Evolutionary conservation across 768 basidiomycete genomes (phyloP).

Genomic region (Boletus rubescentipes): DNA sequence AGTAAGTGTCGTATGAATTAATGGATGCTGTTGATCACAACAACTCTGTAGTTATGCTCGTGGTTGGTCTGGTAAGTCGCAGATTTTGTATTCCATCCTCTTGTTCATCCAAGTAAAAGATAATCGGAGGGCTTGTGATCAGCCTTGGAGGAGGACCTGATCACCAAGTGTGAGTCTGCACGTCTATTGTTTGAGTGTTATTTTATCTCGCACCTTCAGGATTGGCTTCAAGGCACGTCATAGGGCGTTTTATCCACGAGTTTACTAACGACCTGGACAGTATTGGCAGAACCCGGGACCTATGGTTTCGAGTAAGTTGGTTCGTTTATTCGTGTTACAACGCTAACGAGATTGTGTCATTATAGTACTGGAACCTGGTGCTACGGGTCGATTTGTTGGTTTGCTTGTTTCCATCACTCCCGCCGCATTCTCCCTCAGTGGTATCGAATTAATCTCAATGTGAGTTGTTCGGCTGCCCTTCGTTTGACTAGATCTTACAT

Average conservation of each 20-base stretch:
- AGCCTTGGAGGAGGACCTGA: constrained; percentile 59
- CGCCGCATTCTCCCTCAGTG: constrained; percentile 71
- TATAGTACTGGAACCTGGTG: constrained; percentile 22
- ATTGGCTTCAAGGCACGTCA: constrained; percentile 18
- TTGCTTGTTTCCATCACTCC: constrained; percentile 21
- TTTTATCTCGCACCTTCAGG: constrained; percentile 9
- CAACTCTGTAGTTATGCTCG: constrained; percentile 34
- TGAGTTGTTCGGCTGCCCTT: constrained; percentile 31
- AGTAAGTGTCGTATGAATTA: constrained; percentile 10
- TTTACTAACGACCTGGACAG: constrained; percentile 4
- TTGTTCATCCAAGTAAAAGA: constrained; percentile 14
- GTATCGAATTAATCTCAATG: constrained; percentile 75
- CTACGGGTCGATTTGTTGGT: constrained; percentile 21
- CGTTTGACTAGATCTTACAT: constrained; percentile 9
- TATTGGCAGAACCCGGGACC: constrained; percentile 27
- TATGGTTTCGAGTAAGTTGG: constrained; percentile 21
- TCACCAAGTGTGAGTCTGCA: constrained; percentile 38
- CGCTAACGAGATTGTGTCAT: background rate
- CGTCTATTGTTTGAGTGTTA: constrained; percentile 27
- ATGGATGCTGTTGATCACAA: background rate
- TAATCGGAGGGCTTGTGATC: constrained; percentile 47
- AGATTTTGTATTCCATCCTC: background rate
- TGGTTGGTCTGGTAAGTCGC: constrained; percentile 31
- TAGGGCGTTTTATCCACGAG: too few species aligned
- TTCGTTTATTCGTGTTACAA: background rate